These are phyloP conservation scores for Coemansia sp. DNA, from an alignment of 192 early-diverging fungal species.

Conservation along the genomic window DNA sequence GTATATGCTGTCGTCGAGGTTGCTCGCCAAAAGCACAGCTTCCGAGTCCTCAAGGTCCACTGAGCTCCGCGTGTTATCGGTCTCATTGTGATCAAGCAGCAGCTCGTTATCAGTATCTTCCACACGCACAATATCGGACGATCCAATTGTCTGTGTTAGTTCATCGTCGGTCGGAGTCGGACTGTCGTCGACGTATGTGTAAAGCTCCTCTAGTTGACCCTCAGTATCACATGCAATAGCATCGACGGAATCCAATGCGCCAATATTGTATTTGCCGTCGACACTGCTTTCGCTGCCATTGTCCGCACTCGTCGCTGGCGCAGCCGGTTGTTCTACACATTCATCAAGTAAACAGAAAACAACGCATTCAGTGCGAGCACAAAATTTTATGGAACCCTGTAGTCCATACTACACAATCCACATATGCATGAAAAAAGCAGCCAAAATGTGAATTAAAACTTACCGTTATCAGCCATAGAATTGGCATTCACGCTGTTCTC, in stretches of 20 bases:
- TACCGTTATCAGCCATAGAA: not conserved
- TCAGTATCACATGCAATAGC: conserved; percentile 19
- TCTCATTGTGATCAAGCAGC: not conserved
- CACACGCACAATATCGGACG: not conserved
- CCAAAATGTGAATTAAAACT: not conserved
- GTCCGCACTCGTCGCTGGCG: not conserved
- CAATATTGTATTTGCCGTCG: conserved; percentile 13
- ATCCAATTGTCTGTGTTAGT: not conserved
- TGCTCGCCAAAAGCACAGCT: conserved; percentile 42
- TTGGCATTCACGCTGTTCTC: not conserved
- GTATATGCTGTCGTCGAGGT: conserved; percentile 48
- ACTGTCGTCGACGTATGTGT: not conserved
- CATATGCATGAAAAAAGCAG: conserved; percentile 1
- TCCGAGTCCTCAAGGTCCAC: conserved; percentile 48
- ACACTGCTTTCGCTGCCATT: not conserved
- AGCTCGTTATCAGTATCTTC: not conserved
- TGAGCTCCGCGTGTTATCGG: not conserved
- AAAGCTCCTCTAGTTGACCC: conserved; percentile 35
- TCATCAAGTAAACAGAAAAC: not conserved
- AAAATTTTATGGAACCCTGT: too few species aligned
- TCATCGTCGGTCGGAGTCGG: not conserved
- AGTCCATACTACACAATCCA: not conserved
- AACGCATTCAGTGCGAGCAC: not conserved
- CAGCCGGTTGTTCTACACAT: conserved; percentile 1
- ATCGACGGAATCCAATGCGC: not conserved